These are phyloP conservation scores for Colletotrichum somersetense DNA, from an alignment of 2,329 filamentous ascomycete species.

Conservation along the genomic window DNA sequence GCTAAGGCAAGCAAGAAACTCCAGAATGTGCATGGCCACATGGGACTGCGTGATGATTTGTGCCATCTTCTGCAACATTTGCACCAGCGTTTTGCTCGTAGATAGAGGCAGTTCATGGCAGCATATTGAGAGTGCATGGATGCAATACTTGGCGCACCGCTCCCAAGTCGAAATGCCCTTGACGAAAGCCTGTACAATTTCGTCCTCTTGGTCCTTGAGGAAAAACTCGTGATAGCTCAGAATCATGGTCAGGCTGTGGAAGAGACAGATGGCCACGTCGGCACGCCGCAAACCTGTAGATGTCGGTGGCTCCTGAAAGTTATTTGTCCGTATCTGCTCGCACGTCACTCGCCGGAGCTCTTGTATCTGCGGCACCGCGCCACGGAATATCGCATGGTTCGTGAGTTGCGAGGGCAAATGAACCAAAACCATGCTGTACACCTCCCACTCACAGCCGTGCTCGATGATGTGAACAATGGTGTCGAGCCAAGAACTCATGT, in stretches of 20 bases:
- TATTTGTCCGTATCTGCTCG: slow-evolving; percentile 82
- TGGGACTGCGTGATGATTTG: slow-evolving; percentile 95
- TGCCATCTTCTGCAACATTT: slow-evolving; percentile 92
- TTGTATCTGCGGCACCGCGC: slow-evolving; percentile 79
- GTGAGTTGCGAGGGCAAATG: slow-evolving; percentile 89
- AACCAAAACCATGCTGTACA: slow-evolving; percentile 90
- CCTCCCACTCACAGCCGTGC: slow-evolving; percentile 85
- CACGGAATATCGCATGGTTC: slow-evolving; percentile 88
- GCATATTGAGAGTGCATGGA: slow-evolving; percentile 93
- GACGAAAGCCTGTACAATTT: slow-evolving; percentile 88
- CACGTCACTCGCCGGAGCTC: slow-evolving; percentile 82
- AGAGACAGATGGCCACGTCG: slow-evolving; percentile 89
- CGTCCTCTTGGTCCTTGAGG: slow-evolving; percentile 86
- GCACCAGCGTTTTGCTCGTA: slow-evolving; percentile 86
- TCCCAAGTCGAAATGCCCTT: slow-evolving; percentile 87
- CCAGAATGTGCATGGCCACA: slow-evolving; percentile 93
- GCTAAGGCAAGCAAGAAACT: slow-evolving; percentile 92
- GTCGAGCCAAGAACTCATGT: slow-evolving; percentile 80
- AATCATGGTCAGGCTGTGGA: slow-evolving; percentile 87
- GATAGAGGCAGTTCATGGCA: slow-evolving; percentile 93
- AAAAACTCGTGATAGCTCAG: slow-evolving; percentile 92
- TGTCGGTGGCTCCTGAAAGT: slow-evolving; percentile 83
- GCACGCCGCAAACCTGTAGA: slow-evolving; percentile 85
- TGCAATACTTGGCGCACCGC: slow-evolving; percentile 89
- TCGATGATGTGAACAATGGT: slow-evolving; percentile 77